Evolutionary conservation across 2,329 filamentous ascomycete genomes (phyloP).

Genomic region (Cercospora zeae-maydis): DNA sequence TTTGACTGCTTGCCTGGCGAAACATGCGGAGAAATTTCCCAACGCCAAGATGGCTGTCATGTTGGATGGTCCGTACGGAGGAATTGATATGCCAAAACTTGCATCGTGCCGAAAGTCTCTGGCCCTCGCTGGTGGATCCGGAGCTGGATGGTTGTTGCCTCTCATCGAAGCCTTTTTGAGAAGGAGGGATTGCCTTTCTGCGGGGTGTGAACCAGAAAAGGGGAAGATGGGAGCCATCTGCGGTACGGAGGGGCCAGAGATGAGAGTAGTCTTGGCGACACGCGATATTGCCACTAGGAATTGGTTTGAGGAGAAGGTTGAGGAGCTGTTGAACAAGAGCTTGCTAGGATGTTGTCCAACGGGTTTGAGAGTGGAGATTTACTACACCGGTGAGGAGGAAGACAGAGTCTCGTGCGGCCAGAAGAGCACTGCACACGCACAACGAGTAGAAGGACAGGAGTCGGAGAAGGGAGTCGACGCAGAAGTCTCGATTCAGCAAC

Average conservation of each 20-base stretch:
- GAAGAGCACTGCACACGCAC: not conserved
- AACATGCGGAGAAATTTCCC: conserved; percentile 32
- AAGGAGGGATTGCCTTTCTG: conserved; percentile 17
- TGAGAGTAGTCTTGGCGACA: conserved; percentile 36
- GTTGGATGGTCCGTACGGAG: conserved; percentile 59
- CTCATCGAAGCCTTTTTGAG: conserved; percentile 44
- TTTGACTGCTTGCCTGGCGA: conserved; percentile 48
- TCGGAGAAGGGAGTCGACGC: conserved; percentile 14
- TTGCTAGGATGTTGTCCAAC: conserved; percentile 17
- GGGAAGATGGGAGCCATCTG: conserved; percentile 12
- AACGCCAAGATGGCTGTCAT: conserved; percentile 44
- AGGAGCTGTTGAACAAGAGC: conserved; percentile 18
- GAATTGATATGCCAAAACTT: conserved; percentile 42
- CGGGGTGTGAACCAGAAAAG: conserved; percentile 14
- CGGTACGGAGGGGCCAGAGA: conserved; percentile 8
- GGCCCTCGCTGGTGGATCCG: conserved; percentile 55
- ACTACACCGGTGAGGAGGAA: conserved; percentile 23
- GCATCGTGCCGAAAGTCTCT: conserved; percentile 44
- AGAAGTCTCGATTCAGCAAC: not conserved
- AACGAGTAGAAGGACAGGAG: not conserved
- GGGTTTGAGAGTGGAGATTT: conserved; percentile 21
- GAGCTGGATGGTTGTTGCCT: conserved; percentile 52
- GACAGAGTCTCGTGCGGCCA: not conserved
- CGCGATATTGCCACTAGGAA: conserved; percentile 35
- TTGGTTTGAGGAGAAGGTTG: conserved; percentile 39